phyloP scores from a whole-genome alignment of 2,329 filamentous ascomycete species.

The Alternaria alternata region DNA sequence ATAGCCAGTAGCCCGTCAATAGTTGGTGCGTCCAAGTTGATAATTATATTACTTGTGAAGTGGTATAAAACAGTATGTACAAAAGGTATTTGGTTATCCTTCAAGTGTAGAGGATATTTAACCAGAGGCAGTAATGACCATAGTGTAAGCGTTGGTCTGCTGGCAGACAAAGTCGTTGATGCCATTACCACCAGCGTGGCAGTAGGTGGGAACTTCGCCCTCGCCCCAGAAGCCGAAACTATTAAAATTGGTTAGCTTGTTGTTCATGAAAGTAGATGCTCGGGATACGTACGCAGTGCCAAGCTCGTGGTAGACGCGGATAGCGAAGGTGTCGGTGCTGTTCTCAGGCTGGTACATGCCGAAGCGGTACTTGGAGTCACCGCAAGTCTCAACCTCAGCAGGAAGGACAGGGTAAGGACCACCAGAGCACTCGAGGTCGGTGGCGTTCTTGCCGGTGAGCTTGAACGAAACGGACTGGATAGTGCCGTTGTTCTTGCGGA shows the following conservation, averaged over 20 bases:
- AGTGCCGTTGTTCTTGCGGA: slow-evolving; percentile 29
- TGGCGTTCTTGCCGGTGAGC: slow-evolving; percentile 28
- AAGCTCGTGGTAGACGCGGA: slow-evolving; percentile 30
- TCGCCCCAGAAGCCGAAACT: slow-evolving; percentile 9
- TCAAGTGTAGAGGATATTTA: not conserved
- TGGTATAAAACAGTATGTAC: slow-evolving; percentile 1
- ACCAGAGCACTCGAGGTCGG: slow-evolving; percentile 19
- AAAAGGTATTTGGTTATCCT: not conserved
- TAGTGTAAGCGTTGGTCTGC: slow-evolving; percentile 19
- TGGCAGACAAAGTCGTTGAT: slow-evolving; percentile 28
- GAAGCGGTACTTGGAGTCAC: slow-evolving; percentile 29
- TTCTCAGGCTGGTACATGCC: slow-evolving; percentile 14
- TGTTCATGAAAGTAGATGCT: not conserved
- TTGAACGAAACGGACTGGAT: slow-evolving; percentile 32
- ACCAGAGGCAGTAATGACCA: slow-evolving; percentile 18
- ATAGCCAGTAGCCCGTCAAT: too few relatives aligned
- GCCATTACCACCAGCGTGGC: slow-evolving; percentile 31
- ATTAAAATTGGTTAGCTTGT: not conserved
- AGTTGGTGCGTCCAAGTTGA: not conserved
- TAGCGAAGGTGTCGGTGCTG: slow-evolving; percentile 9
- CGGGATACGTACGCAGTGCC: not conserved
- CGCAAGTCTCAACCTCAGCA: slow-evolving; percentile 24
- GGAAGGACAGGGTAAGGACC: slow-evolving; percentile 22
- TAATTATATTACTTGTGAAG: not conserved
- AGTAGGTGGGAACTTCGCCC: slow-evolving; percentile 26